Evolutionary conservation across 2,329 filamentous ascomycete species (phyloP).

Genomic region (Xylaria sp.): DNA sequence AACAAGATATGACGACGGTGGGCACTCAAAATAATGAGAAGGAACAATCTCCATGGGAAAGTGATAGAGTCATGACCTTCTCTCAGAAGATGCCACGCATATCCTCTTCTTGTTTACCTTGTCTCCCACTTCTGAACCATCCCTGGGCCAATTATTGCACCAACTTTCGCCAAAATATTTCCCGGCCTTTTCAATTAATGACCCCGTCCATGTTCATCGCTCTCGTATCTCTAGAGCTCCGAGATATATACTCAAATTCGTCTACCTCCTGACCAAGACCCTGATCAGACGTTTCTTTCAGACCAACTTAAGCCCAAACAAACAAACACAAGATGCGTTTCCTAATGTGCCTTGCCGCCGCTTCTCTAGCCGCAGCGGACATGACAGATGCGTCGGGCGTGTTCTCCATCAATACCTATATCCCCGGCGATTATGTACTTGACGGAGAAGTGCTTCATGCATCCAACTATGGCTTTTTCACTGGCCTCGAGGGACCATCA

Average conservation of each 20-base stretch:
- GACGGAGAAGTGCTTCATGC: constrained; percentile 45
- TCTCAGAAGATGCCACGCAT: not conserved
- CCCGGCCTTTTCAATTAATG: no score
- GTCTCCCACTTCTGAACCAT: not conserved
- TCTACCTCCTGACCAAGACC: not conserved
- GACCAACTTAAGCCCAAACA: not conserved
- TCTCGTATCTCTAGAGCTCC: not conserved
- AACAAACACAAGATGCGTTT: constrained; percentile 8
- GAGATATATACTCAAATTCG: not conserved
- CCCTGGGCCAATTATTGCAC: not conserved
- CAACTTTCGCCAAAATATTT: not conserved
- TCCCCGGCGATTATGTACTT: constrained; percentile 39
- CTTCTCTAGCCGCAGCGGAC: constrained; percentile 40
- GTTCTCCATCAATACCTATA: constrained; percentile 44
- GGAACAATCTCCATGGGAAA: not conserved
- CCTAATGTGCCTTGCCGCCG: constrained; percentile 15
- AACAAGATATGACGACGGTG: not conserved
- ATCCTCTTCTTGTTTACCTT: not conserved
- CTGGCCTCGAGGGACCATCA: constrained; percentile 42
- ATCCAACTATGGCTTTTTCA: constrained; percentile 41
- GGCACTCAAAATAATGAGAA: not conserved
- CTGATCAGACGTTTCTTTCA: not conserved
- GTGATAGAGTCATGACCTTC: not conserved
- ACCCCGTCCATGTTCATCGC: not conserved
- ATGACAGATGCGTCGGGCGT: constrained; percentile 35